A percentile compares a stretch with the other conserved stretches of the same genome.
phyloP scores from a whole-genome alignment of 306 rosid genomes.

The Gastrolobium villosum region DNA sequence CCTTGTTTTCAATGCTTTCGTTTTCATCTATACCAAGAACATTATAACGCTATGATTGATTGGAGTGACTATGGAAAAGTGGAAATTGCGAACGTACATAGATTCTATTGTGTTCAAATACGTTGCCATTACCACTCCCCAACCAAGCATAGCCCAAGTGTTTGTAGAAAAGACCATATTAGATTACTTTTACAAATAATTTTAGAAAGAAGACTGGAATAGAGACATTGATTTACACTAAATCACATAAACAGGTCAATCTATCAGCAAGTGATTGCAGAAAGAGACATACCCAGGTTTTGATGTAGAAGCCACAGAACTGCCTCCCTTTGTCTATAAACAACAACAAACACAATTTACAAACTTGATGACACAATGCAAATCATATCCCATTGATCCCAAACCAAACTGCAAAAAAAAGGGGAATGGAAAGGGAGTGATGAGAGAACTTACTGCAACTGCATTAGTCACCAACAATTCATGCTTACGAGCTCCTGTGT shows the following conservation, averaged over 20 bases:
- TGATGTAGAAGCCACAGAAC: constrained; percentile 49
- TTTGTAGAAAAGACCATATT: background rate
- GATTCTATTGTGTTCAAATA: constrained; percentile 4
- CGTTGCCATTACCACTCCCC: background rate
- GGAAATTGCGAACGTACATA: background rate
- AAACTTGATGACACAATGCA: constrained; percentile 28
- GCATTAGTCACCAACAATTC: constrained; percentile 72
- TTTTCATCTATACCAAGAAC: constrained; percentile 14
- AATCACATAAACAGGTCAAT: background rate
- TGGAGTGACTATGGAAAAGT: background rate
- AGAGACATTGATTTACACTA: background rate
- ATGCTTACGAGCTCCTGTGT: constrained; percentile 55
- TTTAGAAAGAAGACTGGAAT: background rate
- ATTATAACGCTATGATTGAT: background rate
- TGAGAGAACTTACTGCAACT: constrained; percentile 74
- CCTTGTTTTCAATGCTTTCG: background rate
- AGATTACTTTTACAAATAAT: background rate
- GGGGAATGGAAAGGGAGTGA: background rate
- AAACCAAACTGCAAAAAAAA: constrained; percentile 1
- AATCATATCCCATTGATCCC: background rate
- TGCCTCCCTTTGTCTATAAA: constrained; percentile 50
- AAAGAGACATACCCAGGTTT: constrained; percentile 53
- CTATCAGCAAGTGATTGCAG: background rate
- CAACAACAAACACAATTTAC: constrained; percentile 38
- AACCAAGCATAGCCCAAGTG: constrained; percentile 6